These are phyloP conservation scores for Akanthomyces dipterigenus DNA, from an alignment of 2,329 filamentous ascomycete genomes.

Conservation along the genomic window DNA sequence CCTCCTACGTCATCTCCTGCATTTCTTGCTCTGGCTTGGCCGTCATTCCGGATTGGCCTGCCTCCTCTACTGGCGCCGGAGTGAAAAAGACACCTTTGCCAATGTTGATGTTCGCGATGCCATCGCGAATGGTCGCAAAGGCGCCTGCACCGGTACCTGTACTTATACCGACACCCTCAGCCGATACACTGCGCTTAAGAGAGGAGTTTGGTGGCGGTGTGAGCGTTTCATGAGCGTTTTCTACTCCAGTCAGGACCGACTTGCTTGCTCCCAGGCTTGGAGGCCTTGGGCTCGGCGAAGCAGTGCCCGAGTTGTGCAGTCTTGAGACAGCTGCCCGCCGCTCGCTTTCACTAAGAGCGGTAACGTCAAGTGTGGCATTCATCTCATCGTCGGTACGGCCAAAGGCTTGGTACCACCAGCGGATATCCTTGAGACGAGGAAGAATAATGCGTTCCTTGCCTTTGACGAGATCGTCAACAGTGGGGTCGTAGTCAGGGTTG, in stretches of 20 bases:
- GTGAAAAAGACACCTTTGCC: constrained; percentile 37
- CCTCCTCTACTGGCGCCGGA: constrained; percentile 23
- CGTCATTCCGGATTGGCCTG: constrained; percentile 19
- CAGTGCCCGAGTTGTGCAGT: constrained; percentile 24
- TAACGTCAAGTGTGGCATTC: constrained; percentile 62
- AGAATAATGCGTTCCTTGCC: constrained; percentile 81
- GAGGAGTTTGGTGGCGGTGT: constrained; percentile 34
- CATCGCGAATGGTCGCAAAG: constrained; percentile 41
- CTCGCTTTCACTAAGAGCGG: constrained; percentile 42
- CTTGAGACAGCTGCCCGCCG: constrained; percentile 30
- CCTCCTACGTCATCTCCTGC: constrained; percentile 40
- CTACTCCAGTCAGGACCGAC: constrained; percentile 53
- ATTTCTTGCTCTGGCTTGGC: constrained; percentile 34
- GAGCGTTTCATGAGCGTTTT: constrained; percentile 48
- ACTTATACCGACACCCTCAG: constrained; percentile 23
- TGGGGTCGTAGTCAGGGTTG: constrained; percentile 70
- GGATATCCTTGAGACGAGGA: constrained; percentile 67
- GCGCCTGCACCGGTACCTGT: constrained; percentile 26
- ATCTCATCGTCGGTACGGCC: constrained; percentile 85
- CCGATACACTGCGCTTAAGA: constrained; percentile 38
- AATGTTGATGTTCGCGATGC: constrained; percentile 41
- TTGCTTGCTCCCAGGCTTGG: constrained; percentile 34
- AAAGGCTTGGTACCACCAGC: constrained; percentile 91
- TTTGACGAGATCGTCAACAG: constrained; percentile 70
- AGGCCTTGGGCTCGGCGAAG: constrained; percentile 29